Percentiles rank a stretch among this genome's conserved stretches.
Evolutionary conservation across 2,329 filamentous ascomycete species (phyloP).

Genomic region (Colletotrichum chrysophilum): DNA sequence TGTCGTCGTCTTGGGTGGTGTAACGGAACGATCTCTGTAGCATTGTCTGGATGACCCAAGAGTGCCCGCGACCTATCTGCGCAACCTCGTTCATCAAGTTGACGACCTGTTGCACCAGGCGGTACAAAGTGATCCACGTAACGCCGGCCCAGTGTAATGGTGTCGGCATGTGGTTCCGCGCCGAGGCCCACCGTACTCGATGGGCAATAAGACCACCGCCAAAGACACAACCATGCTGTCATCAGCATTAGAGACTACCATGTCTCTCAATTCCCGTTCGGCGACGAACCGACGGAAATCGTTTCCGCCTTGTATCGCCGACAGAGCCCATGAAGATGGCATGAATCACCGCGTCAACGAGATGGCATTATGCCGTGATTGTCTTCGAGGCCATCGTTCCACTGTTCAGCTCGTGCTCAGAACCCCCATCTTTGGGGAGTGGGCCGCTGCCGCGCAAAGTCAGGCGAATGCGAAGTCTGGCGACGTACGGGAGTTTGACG

Average conservation of each 20-base stretch:
- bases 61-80: not conserved
- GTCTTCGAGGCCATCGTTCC: not conserved
- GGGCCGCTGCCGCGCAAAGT: not conserved
- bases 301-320: not conserved
- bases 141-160: not conserved
- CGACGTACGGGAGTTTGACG: rapidly evolving
- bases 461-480: not conserved
- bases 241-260: not conserved
- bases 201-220: not conserved
- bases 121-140: not conserved
- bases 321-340: not conserved
- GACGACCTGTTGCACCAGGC: not conserved
- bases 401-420: not conserved
- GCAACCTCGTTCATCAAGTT: not conserved
- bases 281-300: not conserved
- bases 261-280: not conserved
- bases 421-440: not conserved
- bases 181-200: not conserved
- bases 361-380: not conserved
- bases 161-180: not conserved
- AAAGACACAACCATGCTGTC: not conserved
- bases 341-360: not conserved
- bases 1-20: not conserved
- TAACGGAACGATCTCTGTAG: not conserved
- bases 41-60: not conserved